Conservation (phyloP, 2,329 filamentous ascomycete species). For the Hymenoscyphus infarciens region DNA sequence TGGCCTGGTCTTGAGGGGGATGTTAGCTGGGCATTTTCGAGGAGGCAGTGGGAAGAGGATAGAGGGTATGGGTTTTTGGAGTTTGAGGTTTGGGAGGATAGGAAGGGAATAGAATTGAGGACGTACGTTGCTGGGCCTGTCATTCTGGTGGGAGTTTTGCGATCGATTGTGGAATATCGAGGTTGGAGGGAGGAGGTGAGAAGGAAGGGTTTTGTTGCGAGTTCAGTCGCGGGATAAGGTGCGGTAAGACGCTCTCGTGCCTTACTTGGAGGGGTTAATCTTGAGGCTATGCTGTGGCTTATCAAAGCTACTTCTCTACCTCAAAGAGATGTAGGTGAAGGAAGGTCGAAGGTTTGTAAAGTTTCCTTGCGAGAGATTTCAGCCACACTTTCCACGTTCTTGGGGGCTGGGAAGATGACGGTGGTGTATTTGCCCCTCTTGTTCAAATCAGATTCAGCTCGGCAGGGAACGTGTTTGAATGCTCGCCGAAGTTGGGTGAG, state of each 20-base stretch:
- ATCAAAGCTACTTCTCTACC: neutral
- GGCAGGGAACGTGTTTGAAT: neutral
- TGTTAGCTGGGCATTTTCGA: slow-evolving; percentile 4
- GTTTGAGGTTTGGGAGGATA: too few relatives aligned
- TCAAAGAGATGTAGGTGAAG: neutral
- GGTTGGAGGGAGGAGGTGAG: neutral
- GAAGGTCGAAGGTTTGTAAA: neutral
- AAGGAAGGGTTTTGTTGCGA: neutral
- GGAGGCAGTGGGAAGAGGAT: too few relatives aligned
- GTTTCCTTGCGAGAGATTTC: neutral
- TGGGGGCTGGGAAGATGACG: neutral
- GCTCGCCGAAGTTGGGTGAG: neutral
- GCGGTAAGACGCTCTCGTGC: slow-evolving; percentile 4
- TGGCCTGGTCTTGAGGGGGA: slow-evolving; percentile 32
- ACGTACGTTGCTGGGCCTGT: slow-evolving; percentile 2
- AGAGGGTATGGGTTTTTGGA: too few relatives aligned
- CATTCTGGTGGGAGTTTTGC: neutral
- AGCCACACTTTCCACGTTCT: neutral
- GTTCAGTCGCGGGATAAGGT: neutral
- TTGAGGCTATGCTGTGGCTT: neutral
- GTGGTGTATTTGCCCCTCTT: neutral
- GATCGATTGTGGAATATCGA: neutral
- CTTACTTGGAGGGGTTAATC: neutral
- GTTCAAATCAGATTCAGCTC: neutral
- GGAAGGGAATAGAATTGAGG: neutral